Base-by-base conservation (phyloP, 257 asterid genomes). In the Echites panduratus region DNA sequence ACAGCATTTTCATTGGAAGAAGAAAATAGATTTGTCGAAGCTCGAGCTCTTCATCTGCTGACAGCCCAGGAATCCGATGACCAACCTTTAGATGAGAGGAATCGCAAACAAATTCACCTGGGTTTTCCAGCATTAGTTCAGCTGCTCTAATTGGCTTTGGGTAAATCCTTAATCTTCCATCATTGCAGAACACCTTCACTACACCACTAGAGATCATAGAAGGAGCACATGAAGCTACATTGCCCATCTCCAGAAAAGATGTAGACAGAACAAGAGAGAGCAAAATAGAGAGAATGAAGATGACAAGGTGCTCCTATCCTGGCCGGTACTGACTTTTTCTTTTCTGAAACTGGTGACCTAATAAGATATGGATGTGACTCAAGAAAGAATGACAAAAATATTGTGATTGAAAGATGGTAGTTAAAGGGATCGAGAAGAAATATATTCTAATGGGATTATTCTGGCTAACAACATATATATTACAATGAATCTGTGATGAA, bases 1-100 rank as follows among this genome's bases (percentile, higher is more conserved):
- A 85, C 14, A 90, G 83, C 89, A 90, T 86, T 27, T 86, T 92
- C 87, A 90, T 79, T 3, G 95, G 92, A 0, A 90, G 87, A 27
- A 90, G 88, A 75, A 79, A 81, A 12, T 89, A 88, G 14, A 78
- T 53, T 66, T 79, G 80, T 50, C 86, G 82, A 24, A 77, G 75
- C 69, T 87, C 87, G n/a, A 89, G 84, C 13, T 81, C 89, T 69
- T 89, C 92, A 68, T 89, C 96, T 0, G 92, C 92, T 8, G 79
- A 77, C 0, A 88, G 43, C 9, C 94, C 94, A 27, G 82, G 81
- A 6, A 86, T 81, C 16, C 96, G 69, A 17, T 85, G 86, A 2
- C 92, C 94, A 16, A 86, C 87, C 70, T 67, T 82, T 1, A 88
- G 70, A 22, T 81, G 71, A 20, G 59, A 58, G 2, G 89, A 88